A percentile compares a stretch with the other conserved stretches of the same genome.
These are phyloP conservation scores for Neolentinus lepideus DNA, from an alignment of 1,284 basidiomycete species.

Conservation along the genomic window DNA sequence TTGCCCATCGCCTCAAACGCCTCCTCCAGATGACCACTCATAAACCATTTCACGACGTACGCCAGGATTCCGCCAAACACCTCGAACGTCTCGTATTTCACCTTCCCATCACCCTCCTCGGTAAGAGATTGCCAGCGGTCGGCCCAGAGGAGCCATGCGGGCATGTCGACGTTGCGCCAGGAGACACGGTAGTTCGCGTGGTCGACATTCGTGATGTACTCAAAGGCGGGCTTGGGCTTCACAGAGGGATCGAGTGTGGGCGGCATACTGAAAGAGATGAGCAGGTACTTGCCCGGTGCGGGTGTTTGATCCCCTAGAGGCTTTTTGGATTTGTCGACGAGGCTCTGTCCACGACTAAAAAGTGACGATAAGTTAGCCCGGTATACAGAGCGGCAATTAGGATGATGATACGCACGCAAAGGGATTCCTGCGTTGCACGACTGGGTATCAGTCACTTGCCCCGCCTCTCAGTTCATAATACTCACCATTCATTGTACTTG, in stretches of 20 bases:
- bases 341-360: slow-evolving; percentile 44
- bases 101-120: slow-evolving; percentile 38
- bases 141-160: slow-evolving; percentile 44
- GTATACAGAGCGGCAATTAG: background rate
- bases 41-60: slow-evolving; percentile 43
- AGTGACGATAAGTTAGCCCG: background rate
- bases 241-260: slow-evolving; percentile 37
- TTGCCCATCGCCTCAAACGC: slow-evolving; percentile 51
- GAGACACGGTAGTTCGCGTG: slow-evolving; percentile 42
- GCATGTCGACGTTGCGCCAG: slow-evolving; percentile 39
- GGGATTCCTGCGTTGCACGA: slow-evolving; percentile 45
- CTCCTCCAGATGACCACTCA: slow-evolving; percentile 32
- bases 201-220: slow-evolving; percentile 41
- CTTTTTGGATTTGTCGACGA: slow-evolving; percentile 35
- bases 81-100: slow-evolving; percentile 59
- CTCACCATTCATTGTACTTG: slow-evolving; percentile 45
- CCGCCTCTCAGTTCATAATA: background rate
- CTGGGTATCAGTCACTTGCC: background rate
- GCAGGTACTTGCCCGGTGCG: slow-evolving; percentile 35
- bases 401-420: slow-evolving; percentile 41
- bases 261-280: slow-evolving; percentile 51
- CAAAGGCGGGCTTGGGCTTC: slow-evolving; percentile 17
- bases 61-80: slow-evolving; percentile 51
- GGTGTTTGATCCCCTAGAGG: slow-evolving; percentile 42
- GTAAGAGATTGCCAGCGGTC: slow-evolving; percentile 62